These are phyloP conservation scores for Paramecium biaurelia DNA, from an alignment of 73 alveolate genomes.

Conservation along the genomic window DNA sequence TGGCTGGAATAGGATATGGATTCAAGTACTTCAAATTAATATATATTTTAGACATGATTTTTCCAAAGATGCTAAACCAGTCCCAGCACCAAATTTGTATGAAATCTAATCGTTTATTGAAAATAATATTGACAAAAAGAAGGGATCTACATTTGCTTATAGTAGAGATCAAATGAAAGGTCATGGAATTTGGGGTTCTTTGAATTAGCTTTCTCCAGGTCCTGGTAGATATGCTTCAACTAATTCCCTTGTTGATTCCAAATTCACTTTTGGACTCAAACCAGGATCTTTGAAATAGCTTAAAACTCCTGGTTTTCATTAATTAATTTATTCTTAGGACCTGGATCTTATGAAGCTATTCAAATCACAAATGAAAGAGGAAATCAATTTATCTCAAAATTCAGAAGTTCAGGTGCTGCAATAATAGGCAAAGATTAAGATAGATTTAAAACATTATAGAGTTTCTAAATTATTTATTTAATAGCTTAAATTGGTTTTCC, in stretches of 20 bases:
- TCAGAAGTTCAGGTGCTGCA: conserved; percentile 40
- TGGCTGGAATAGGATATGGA: conserved; percentile 33
- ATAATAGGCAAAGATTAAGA: conserved; percentile 27
- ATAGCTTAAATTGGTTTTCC: not conserved
- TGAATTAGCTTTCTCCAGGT: not conserved
- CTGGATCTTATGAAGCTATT: conserved; percentile 38
- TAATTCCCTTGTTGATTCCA: not conserved
- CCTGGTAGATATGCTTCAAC: conserved; percentile 28
- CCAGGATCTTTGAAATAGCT: not conserved
- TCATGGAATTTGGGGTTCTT: conserved; percentile 23
- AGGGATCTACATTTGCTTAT: conserved; percentile 15
- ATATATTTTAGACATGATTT: conserved; percentile 17
- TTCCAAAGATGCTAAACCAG: not conserved
- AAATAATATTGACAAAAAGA: not conserved
- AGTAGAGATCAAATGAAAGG: not conserved
- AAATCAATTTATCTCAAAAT: not conserved
- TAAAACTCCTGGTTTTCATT: not conserved
- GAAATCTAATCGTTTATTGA: not conserved
- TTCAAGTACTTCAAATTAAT: not conserved
- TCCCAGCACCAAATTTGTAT: conserved; percentile 18
- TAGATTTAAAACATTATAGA: not conserved
- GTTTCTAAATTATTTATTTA: not conserved
- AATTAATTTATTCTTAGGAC: not conserved
- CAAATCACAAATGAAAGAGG: not conserved
- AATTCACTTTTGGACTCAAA: conserved; percentile 17